Evolutionary conservation across 805 yeast species (phyloP), one percentile per base, ranked within the genome.

Genomic region (Wickerhamiella siamensis): DNA sequence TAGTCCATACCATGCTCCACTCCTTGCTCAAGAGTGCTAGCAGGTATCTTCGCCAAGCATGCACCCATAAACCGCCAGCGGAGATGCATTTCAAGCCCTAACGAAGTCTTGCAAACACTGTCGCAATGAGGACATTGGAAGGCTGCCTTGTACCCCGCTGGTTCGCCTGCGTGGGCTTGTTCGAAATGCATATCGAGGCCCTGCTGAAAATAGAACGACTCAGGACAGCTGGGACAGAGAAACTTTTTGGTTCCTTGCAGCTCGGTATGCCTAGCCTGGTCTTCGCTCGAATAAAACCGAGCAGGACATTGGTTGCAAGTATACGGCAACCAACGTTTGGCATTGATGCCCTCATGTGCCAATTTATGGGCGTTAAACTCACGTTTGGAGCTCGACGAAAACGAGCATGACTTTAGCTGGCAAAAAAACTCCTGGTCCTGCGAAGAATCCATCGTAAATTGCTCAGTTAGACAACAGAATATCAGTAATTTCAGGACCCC

Each of bases 281-380:
- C 37, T 18, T 34, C 37, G 16, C 24, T 21, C 15, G 37, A 18
- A 18, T 20, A 34, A 17, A 16, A 34, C 5, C 37, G 18, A n/a
- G 24, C 27, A 20, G 37, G 20, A 17, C 37, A 34, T 3, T 20
- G 19, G 12, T 24, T 14, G 27, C 37, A 34, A 4, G 37, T 34
- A n/a, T 34, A 34, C 10, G 37, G 37, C 17, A 34, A 26, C 37
- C 37, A 34, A 10, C 37, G 37, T 17, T 34, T 34, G 24, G 37
- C 27, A 20, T 34, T 34, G 26, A 34, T 34, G 3, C 37, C 37
- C 9, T 18, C 19, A 21, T 34, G 37, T 24, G 37, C 37, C 5
- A 24, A 24, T 12, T 24, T 24, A 24, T 24, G 29, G 29, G 29
- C 29, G 12, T 24, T 24, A 12, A 24, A 24, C 29, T 24, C 29